Percentiles rank a stretch among this genome's conserved stretches.
Evolutionary conservation across 257 asterid species (phyloP).

Genomic region (Hygrophila difformis): DNA sequence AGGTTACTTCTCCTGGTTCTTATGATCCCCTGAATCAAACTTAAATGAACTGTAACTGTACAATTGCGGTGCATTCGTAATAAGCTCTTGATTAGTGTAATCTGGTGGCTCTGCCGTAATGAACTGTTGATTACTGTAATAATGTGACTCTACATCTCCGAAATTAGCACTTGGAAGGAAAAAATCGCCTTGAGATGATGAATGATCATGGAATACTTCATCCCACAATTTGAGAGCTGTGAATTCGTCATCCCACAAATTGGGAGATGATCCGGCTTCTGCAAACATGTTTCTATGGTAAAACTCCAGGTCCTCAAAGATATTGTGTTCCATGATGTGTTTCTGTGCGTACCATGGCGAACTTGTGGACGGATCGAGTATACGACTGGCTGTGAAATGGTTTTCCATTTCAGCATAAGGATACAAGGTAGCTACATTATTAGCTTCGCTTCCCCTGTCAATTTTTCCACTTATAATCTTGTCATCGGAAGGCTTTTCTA

Average conservation of each 20-base stretch:
- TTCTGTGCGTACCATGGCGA: slow-evolving; percentile 30
- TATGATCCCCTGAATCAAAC: too few relatives aligned
- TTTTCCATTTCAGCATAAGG: slow-evolving; percentile 29
- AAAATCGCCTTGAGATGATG: slow-evolving; percentile 32
- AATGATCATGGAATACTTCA: slow-evolving; percentile 28
- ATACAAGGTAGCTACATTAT: slow-evolving; percentile 27
- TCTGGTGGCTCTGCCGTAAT: slow-evolving; percentile 29
- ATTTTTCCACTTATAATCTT: slow-evolving; percentile 16
- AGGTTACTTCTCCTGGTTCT: too few relatives aligned
- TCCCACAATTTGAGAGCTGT: slow-evolving; percentile 30
- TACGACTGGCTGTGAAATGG: slow-evolving; percentile 17
- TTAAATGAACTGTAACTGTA: slow-evolving; percentile 36
- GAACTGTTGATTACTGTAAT: slow-evolving; percentile 30
- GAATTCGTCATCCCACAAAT: slow-evolving; percentile 39
- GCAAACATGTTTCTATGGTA: slow-evolving; percentile 23
- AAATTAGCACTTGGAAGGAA: slow-evolving; percentile 21
- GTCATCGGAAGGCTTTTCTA: slow-evolving; percentile 16
- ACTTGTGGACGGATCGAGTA: slow-evolving; percentile 22
- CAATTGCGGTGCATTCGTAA: slow-evolving; percentile 38
- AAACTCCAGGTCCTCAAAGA: slow-evolving; percentile 23
- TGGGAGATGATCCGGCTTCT: slow-evolving; percentile 25
- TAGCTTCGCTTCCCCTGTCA: slow-evolving; percentile 22
- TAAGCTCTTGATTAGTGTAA: slow-evolving; percentile 28
- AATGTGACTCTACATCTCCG: slow-evolving; percentile 23
- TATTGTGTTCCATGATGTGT: slow-evolving; percentile 25